phyloP scores from a whole-genome alignment of 306 rosid genomes.

The Vigna nakashimae region DNA sequence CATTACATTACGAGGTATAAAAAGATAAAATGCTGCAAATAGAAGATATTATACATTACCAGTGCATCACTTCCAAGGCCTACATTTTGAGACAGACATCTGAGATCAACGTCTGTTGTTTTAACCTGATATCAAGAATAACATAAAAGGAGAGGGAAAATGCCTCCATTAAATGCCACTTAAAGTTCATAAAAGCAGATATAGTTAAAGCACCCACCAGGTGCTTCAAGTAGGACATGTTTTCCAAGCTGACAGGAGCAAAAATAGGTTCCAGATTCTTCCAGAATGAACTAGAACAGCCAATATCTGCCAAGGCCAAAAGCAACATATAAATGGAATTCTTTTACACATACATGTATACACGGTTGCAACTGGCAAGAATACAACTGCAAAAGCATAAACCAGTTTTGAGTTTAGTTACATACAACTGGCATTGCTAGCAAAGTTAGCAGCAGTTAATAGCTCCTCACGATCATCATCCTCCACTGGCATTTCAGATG shows the following conservation, averaged over 20 bases:
- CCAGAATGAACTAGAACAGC: constrained; percentile 84
- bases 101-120: constrained; percentile 60
- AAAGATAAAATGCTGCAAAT: constrained; percentile 25
- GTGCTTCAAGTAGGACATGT: constrained; percentile 65
- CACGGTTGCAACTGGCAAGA: neutral
- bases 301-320: constrained; percentile 58
- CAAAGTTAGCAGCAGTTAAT: constrained; percentile 72
- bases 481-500: constrained; percentile 63
- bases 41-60: constrained; percentile 52
- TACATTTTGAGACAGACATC: constrained; percentile 52
- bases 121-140: constrained; percentile 56
- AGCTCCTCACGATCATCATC: constrained; percentile 81
- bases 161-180: constrained; percentile 33
- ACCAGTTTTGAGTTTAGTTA: constrained; percentile 36
- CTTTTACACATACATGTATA: constrained; percentile 20
- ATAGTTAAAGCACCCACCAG: constrained; percentile 58
- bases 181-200: constrained; percentile 36
- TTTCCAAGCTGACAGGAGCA: constrained; percentile 63
- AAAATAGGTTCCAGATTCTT: constrained; percentile 73
- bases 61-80: constrained; percentile 52
- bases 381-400: constrained; percentile 16
- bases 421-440: constrained; percentile 76
- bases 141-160: constrained; percentile 29
- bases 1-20: neutral
- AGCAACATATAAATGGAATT: constrained; percentile 27